phyloP scores from a whole-genome alignment of 2,329 filamentous ascomycete genomes.

The Fusarium burgessii region DNA sequence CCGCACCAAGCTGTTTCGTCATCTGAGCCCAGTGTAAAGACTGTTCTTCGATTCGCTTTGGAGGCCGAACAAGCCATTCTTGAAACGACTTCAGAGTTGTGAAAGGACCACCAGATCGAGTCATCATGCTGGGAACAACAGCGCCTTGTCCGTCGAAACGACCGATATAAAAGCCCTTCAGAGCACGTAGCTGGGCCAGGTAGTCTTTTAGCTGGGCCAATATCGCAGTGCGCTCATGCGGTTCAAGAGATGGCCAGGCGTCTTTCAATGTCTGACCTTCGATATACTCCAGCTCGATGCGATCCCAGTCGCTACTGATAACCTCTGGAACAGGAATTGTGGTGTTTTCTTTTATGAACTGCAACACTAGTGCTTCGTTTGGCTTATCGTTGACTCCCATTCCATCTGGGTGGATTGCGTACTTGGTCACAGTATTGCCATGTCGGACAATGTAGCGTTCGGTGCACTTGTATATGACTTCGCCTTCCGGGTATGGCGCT shows the following conservation, averaged over 20 bases:
- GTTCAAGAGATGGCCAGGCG: constrained; percentile 36
- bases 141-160: constrained; percentile 42
- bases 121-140: constrained; percentile 39
- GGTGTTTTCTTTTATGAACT: constrained; percentile 39
- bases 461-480: constrained; percentile 21
- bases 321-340: constrained; percentile 45
- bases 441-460: constrained; percentile 26
- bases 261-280: constrained; percentile 44
- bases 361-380: constrained; percentile 34
- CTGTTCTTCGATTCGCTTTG: constrained; percentile 17
- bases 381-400: constrained; percentile 31
- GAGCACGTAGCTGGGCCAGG: constrained; percentile 35
- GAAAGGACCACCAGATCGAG: constrained; percentile 42
- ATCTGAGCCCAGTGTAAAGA: constrained; percentile 43
- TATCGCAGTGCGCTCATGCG: constrained; percentile 31
- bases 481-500: constrained; percentile 40
- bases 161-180: constrained; percentile 36
- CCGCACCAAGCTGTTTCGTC: constrained; percentile 35
- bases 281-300: constrained; percentile 45
- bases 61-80: constrained; percentile 42
- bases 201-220: constrained; percentile 40
- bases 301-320: constrained; percentile 45
- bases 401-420: constrained; percentile 31
- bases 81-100: constrained; percentile 32
- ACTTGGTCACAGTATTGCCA: constrained; percentile 39